These are phyloP conservation scores for Leccinum fibrillosum DNA, from an alignment of 768 basidiomycete species.

Conservation along the genomic window DNA sequence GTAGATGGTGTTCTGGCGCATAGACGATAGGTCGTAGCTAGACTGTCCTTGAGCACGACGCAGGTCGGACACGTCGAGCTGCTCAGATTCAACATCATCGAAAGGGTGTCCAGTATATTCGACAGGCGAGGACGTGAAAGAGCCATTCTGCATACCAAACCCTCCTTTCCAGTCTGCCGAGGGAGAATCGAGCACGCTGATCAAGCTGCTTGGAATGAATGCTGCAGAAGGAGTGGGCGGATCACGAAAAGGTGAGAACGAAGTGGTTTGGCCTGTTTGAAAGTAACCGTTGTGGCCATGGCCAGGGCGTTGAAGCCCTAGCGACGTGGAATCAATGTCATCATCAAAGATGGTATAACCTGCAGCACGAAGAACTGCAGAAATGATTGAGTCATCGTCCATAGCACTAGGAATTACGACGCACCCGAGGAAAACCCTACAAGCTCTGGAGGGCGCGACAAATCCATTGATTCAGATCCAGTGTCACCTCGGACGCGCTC, in stretches of 20 bases:
- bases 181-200: constrained; percentile 45
- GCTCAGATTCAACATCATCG: constrained; percentile 31
- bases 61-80: constrained; percentile 49
- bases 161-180: constrained; percentile 51
- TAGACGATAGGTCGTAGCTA: constrained; percentile 20
- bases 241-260: constrained; percentile 58
- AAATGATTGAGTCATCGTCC: constrained; percentile 9
- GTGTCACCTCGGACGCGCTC: constrained; percentile 7
- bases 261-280: constrained; percentile 20
- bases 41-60: constrained; percentile 22
- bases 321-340: constrained; percentile 25
- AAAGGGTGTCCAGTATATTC: constrained; percentile 34
- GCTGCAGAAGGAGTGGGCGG: constrained; percentile 38
- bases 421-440: constrained; percentile 31
- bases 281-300: constrained; percentile 14
- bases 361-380: constrained; percentile 30
- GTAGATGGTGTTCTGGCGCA: constrained; percentile 31
- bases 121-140: constrained; percentile 40
- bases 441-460: constrained; percentile 25
- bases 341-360: constrained; percentile 43
- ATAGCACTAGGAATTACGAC: constrained; percentile 21
- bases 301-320: constrained; percentile 8
- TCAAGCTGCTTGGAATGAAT: constrained; percentile 54
- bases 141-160: constrained; percentile 12
- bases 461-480: constrained; percentile 14